phyloP scores from a whole-genome alignment of 2,329 filamentous ascomycete species.

The Pseudogymnoascus sp. region DNA sequence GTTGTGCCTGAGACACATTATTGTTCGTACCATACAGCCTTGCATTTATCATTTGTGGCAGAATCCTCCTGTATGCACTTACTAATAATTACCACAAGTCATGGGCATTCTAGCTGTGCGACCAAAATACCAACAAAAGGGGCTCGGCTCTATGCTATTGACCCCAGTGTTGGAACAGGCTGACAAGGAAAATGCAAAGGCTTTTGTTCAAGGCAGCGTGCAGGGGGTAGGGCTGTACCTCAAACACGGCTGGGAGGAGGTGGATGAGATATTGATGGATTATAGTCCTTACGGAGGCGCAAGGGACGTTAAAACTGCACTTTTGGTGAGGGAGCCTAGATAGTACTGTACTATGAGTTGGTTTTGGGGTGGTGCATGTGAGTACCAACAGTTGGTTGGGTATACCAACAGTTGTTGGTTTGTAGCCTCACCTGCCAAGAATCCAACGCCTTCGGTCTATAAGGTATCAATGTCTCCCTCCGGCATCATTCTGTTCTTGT shows the following conservation, averaged over 20 bases:
- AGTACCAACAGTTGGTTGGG: background rate
- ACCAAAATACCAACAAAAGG: slow-evolving; percentile 5
- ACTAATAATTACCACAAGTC: background rate
- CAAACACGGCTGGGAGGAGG: slow-evolving; percentile 8
- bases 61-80: background rate
- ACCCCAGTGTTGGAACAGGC: background rate
- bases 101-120: slow-evolving; percentile 1
- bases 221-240: slow-evolving; percentile 9
- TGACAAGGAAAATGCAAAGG: slow-evolving; percentile 5
- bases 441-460: background rate
- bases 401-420: too few species aligned
- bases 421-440: background rate
- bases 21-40: background rate
- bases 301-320: background rate
- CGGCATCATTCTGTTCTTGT: background rate
- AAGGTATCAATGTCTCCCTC: background rate
- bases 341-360: background rate
- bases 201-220: background rate
- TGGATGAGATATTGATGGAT: slow-evolving; percentile 11
- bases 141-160: slow-evolving; percentile 3
- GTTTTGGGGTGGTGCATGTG: background rate
- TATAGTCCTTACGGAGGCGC: slow-evolving; percentile 6
- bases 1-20: slow-evolving; percentile 8
- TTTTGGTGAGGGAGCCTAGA: slow-evolving; percentile 8
- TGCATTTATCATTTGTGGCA: background rate